Conservation (phyloP, 148 eudicot genomes). For the Rhododendron ovatum region DNA sequence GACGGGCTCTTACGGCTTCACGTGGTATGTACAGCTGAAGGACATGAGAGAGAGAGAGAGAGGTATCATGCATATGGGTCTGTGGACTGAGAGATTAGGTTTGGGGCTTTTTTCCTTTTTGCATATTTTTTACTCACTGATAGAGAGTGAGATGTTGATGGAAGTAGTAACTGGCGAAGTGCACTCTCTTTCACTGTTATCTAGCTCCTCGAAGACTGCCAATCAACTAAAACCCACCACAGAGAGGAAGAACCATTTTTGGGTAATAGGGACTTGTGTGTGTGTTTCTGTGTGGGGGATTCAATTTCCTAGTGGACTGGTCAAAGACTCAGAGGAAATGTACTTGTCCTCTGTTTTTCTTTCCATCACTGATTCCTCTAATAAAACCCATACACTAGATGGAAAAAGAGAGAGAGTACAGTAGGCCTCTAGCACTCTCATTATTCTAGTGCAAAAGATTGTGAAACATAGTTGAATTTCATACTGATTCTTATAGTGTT, state of each 20-base stretch:
- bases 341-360: constrained; percentile 7
- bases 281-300: neutral
- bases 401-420: neutral
- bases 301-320: constrained; percentile 16
- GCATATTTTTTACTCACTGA: neutral
- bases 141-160: neutral
- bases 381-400: neutral
- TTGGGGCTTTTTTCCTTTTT: neutral
- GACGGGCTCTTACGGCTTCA: constrained; percentile 28
- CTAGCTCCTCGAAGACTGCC: neutral
- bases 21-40: constrained; percentile 36
- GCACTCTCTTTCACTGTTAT: neutral
- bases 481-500: neutral
- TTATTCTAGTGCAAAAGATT: neutral
- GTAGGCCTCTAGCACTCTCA: neutral
- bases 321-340: constrained; percentile 17
- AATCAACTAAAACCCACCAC: neutral
- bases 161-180: neutral
- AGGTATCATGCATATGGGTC: neutral
- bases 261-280: constrained; percentile 10
- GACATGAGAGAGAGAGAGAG: constrained; percentile 7
- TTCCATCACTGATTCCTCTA: constrained; percentile 2
- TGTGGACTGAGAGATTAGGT: neutral
- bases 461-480: neutral
- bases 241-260: neutral